Evolutionary conservation across 1,284 basidiomycete genomes (phyloP).

Genomic region (Dichomitus squalens): DNA sequence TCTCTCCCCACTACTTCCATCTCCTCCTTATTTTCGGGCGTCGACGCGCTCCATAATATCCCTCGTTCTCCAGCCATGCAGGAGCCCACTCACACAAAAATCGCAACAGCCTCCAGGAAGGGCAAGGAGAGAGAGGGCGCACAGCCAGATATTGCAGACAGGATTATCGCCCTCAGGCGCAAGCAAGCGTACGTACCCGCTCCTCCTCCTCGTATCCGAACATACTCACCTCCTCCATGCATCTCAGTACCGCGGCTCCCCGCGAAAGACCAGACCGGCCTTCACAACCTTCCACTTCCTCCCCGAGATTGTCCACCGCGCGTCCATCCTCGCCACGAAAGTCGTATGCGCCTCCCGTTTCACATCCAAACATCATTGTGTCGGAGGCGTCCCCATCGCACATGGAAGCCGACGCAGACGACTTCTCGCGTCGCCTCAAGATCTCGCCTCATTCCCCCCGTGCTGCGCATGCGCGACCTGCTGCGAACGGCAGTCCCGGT

Average conservation of each 20-base stretch:
- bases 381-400: conserved; percentile 40
- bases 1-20: conserved; percentile 15
- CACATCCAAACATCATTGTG: conserved; percentile 36
- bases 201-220: conserved; percentile 1
- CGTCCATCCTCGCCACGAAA: conserved; percentile 33
- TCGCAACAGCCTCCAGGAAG: conserved; percentile 30
- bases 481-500: conserved; percentile 38
- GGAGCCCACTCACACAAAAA: conserved; percentile 24
- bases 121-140: conserved; percentile 40
- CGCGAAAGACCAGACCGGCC: conserved; percentile 52
- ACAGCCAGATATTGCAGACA: conserved; percentile 64
- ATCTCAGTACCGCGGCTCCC: conserved; percentile 46
- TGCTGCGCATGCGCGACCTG: conserved; percentile 30
- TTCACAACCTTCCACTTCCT: conserved; percentile 31
- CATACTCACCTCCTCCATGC: neutral
- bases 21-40: conserved; percentile 12
- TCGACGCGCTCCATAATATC: conserved; percentile 13
- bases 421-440: conserved; percentile 66
- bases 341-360: conserved; percentile 31
- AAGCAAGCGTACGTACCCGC: conserved; percentile 56
- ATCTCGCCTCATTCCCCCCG: conserved; percentile 54
- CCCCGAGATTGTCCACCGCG: conserved; percentile 29
- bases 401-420: conserved; percentile 58
- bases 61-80: conserved; percentile 19
- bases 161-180: conserved; percentile 64